Conservation (phyloP, 139 green algal genomes). For the Coccomyxa sp. region DNA sequence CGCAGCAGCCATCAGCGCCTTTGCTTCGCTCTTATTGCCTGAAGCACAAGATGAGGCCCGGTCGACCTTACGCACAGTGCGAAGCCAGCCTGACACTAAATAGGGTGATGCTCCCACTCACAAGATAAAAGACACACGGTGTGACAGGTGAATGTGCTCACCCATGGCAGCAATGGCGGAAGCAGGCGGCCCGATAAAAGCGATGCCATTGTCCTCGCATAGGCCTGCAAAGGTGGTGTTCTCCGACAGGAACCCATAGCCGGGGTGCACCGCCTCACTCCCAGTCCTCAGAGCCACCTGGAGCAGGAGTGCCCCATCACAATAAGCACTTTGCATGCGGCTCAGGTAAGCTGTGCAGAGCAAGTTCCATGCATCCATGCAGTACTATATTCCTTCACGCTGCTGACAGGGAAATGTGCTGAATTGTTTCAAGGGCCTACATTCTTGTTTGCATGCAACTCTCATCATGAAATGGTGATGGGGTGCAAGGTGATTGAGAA, state of each 20-base stretch:
- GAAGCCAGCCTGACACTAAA: background rate
- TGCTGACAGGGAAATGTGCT: background rate
- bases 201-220: constrained; percentile 47
- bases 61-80: background rate
- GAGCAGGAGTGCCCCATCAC: background rate
- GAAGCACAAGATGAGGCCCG: background rate
- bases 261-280: constrained; percentile 70
- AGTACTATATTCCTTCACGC: background rate
- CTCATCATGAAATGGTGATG: background rate
- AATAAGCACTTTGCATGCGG: background rate
- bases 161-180: constrained; percentile 60
- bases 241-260: constrained; percentile 84
- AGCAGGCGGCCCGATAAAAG: constrained; percentile 70
- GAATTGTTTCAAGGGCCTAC: background rate
- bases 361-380: background rate
- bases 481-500: background rate
- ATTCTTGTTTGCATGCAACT: background rate
- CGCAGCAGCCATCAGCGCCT: constrained; percentile 68
- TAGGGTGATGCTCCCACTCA: background rate
- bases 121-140: too few species aligned
- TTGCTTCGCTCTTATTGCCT: constrained; percentile 72
- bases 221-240: constrained; percentile 64
- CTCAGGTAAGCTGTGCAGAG: background rate
- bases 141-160: background rate
- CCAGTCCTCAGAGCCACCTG: constrained; percentile 46